Percentiles rank a stretch among this genome's conserved stretches.
phyloP scores from a whole-genome alignment of 768 basidiomycete species.

The Leccinum fibrillosum region DNA sequence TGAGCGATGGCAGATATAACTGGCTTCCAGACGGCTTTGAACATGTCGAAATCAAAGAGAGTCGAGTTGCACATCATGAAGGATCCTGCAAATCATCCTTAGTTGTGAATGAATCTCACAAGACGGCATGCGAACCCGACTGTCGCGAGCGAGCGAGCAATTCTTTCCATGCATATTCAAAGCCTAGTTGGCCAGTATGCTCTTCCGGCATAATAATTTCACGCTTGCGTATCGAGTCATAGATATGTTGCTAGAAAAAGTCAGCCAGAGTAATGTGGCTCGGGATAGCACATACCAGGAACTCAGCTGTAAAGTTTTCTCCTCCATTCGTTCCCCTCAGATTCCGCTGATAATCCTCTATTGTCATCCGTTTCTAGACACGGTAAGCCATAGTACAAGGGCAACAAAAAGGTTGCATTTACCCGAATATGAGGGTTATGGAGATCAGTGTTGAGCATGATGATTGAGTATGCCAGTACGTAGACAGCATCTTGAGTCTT shows the following conservation, averaged over 20 bases:
- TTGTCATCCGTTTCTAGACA: conserved; percentile 87
- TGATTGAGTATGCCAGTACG: conserved; percentile 91
- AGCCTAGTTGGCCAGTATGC: conserved; percentile 92
- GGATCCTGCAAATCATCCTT: conserved; percentile 47
- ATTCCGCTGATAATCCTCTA: conserved; percentile 92
- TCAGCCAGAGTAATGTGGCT: conserved; percentile 7
- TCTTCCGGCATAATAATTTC: conserved; percentile 99
- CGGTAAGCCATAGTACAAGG: conserved; percentile 3
- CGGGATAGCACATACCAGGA: conserved; percentile 53
- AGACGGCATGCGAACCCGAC: conserved; percentile 52
- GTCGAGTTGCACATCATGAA: conserved; percentile 74
- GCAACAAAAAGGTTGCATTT: conserved; percentile 27
- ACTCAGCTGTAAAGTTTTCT: conserved; percentile 78
- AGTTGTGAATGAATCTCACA: conserved; percentile 1
- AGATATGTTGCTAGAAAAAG: conserved; percentile 69
- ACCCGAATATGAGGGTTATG: conserved; percentile 93
- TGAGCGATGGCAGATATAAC: conserved; percentile 92
- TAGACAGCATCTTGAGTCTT: conserved; percentile 91
- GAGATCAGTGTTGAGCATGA: conserved; percentile 97
- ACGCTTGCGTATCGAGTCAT: conserved; percentile 88
- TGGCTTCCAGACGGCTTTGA: conserved; percentile 89
- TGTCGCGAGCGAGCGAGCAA: conserved; percentile 76
- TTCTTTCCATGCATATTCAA: conserved; percentile 99
- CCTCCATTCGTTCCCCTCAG: conserved; percentile 90
- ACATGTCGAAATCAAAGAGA: conserved; percentile 88